Evolutionary conservation across 371 early-diverging fungal species (phyloP).

Genomic region (Mucor ambiguus): DNA sequence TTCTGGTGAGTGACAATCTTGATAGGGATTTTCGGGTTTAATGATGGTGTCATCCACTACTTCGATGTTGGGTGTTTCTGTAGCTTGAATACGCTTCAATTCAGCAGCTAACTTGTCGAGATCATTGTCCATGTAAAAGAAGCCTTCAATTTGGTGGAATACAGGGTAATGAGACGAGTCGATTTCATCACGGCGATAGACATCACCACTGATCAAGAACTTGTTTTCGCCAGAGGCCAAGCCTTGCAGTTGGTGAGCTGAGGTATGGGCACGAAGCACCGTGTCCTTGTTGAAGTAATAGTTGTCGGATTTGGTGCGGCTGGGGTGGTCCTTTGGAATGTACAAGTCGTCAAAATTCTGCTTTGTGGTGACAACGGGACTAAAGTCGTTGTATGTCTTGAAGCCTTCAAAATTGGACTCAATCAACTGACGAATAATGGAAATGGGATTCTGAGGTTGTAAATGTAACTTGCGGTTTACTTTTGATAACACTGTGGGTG

Average conservation of each 20-base stretch:
- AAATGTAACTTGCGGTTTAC: constrained; percentile 78
- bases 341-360: constrained; percentile 95
- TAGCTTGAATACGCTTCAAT: constrained; percentile 19
- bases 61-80: constrained; percentile 52
- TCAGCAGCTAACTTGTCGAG: constrained; percentile 23
- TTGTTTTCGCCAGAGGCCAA: constrained; percentile 54
- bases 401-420: constrained; percentile 71
- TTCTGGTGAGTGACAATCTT: constrained; percentile 55
- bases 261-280: constrained; percentile 93
- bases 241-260: constrained; percentile 90
- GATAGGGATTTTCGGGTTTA: constrained; percentile 60
- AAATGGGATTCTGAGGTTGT: constrained; percentile 85
- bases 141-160: constrained; percentile 98
- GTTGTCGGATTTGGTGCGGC: constrained; percentile 83
- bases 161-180: constrained; percentile 96
- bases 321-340: constrained; percentile 83
- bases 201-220: constrained; percentile 92
- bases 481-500: constrained; percentile 77
- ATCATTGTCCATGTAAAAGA: constrained; percentile 58
- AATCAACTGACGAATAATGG: constrained; percentile 82
- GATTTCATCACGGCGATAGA: constrained; percentile 97
- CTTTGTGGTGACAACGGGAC: constrained; percentile 81
- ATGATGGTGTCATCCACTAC: constrained; percentile 60
- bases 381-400: constrained; percentile 64
- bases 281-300: constrained; percentile 86